A percentile compares a stretch with the other conserved stretches of the same genome.
phyloP scores from a whole-genome alignment of 306 rosid species.

The Vigna unguiculata region DNA sequence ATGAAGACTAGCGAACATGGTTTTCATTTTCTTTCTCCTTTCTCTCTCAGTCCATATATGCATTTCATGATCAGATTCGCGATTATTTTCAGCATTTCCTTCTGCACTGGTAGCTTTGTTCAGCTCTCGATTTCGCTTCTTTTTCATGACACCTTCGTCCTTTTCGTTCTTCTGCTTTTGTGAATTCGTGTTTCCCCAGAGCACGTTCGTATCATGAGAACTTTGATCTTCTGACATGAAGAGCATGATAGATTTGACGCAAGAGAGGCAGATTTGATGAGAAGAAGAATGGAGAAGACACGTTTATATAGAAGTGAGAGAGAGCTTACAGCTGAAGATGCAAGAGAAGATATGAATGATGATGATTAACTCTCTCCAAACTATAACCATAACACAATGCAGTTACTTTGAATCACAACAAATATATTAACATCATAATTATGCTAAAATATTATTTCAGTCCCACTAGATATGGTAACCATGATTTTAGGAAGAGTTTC shows the following conservation, averaged over 20 bases:
- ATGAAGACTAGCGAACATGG: slow-evolving; percentile 78
- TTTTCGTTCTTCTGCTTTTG: neutral
- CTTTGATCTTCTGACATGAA: slow-evolving; percentile 41
- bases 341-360: neutral
- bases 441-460: neutral
- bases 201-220: neutral
- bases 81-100: slow-evolving; percentile 19
- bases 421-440: neutral
- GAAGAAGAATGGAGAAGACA: no score
- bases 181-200: slow-evolving; percentile 44
- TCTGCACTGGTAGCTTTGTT: neutral
- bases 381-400: slow-evolving; percentile 16
- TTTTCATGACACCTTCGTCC: neutral
- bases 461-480: neutral
- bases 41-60: slow-evolving; percentile 85
- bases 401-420: slow-evolving; percentile 14
- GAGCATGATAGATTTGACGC: neutral
- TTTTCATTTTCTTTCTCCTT: slow-evolving; percentile 88
- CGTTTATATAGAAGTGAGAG: slow-evolving; percentile 23
- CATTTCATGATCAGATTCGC: slow-evolving; percentile 55
- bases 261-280: neutral
- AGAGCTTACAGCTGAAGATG: slow-evolving; percentile 3
- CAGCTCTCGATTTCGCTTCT: slow-evolving; percentile 10
- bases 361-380: slow-evolving; percentile 9
- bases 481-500: neutral